phyloP scores from a whole-genome alignment of 495 filamentous ascomycete species.

The Hypoxylon trugodes region DNA sequence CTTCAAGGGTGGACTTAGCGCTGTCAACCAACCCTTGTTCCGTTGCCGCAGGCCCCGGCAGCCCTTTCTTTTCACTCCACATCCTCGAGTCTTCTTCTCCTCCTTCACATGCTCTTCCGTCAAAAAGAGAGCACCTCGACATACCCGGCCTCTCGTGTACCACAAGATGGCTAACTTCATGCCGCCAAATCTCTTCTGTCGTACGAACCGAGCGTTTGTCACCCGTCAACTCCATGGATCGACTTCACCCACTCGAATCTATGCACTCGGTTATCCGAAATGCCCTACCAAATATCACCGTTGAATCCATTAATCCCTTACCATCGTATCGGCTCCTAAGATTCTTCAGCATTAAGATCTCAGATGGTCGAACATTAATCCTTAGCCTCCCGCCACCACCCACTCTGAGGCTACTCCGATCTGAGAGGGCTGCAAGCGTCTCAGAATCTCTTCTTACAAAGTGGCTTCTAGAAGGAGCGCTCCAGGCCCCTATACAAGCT shows the following conservation, averaged over 20 bases:
- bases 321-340: constrained; percentile 45
- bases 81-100: constrained; percentile 27
- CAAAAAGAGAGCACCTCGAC: constrained; percentile 37
- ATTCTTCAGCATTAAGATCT: constrained; percentile 47
- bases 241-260: constrained; percentile 42
- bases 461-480: constrained; percentile 42
- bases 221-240: constrained; percentile 46
- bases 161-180: constrained; percentile 41
- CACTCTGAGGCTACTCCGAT: constrained; percentile 50
- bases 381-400: constrained; percentile 49
- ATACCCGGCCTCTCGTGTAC: constrained; percentile 38
- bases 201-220: constrained; percentile 25
- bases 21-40: constrained; percentile 35
- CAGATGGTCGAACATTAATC: constrained; percentile 44
- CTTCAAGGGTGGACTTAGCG: constrained; percentile 37
- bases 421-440: constrained; percentile 46
- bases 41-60: constrained; percentile 36
- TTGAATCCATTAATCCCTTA: constrained; percentile 41
- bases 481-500: constrained; percentile 4
- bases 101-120: constrained; percentile 24
- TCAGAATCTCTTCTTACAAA: constrained; percentile 46
- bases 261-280: constrained; percentile 46
- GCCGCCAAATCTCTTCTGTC: constrained; percentile 36
- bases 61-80: constrained; percentile 29
- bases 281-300: constrained; percentile 38